Percentiles rank a stretch among this genome's conserved stretches.
Evolutionary conservation across 148 eudicot genomes (phyloP).

Genomic region (Rhododendron ferrugineum): DNA sequence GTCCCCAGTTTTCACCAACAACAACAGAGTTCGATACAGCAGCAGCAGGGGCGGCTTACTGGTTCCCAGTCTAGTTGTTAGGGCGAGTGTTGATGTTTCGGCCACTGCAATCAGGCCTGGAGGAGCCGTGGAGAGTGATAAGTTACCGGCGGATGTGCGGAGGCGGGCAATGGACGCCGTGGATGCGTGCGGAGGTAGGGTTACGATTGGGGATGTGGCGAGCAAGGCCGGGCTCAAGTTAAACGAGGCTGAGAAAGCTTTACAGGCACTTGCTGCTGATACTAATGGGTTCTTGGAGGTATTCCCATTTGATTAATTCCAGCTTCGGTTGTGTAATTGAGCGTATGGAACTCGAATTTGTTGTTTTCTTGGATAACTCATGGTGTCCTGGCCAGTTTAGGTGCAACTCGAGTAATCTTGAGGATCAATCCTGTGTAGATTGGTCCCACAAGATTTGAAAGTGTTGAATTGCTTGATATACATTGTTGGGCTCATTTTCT

Average conservation of each 20-base stretch:
- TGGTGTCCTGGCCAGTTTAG: background rate
- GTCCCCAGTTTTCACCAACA: background rate
- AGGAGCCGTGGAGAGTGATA: constrained; percentile 70
- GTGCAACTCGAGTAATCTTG: background rate
- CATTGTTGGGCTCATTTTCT: background rate
- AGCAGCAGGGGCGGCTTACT: background rate
- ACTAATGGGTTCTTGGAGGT: constrained; percentile 87
- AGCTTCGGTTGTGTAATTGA: background rate
- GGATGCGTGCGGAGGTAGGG: constrained; percentile 66
- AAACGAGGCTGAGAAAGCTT: constrained; percentile 71
- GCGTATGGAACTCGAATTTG: too few relatives aligned
- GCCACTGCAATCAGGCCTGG: constrained; percentile 53
- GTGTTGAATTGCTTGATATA: background rate
- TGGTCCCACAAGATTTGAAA: background rate
- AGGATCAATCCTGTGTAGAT: background rate
- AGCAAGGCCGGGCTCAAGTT: constrained; percentile 70
- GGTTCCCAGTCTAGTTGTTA: constrained; percentile 19
- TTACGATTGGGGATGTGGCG: constrained; percentile 83
- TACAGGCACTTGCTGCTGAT: constrained; percentile 94
- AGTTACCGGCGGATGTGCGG: constrained; percentile 61
- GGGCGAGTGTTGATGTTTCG: constrained; percentile 45
- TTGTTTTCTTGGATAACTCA: background rate
- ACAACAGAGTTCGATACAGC: background rate
- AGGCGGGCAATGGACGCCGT: constrained; percentile 72
- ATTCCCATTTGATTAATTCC: background rate